Evolutionary conservation across 192 early-diverging fungal species (phyloP), one percentile per base, ranked within the genome.

Genomic region (Backusella sp.): DNA sequence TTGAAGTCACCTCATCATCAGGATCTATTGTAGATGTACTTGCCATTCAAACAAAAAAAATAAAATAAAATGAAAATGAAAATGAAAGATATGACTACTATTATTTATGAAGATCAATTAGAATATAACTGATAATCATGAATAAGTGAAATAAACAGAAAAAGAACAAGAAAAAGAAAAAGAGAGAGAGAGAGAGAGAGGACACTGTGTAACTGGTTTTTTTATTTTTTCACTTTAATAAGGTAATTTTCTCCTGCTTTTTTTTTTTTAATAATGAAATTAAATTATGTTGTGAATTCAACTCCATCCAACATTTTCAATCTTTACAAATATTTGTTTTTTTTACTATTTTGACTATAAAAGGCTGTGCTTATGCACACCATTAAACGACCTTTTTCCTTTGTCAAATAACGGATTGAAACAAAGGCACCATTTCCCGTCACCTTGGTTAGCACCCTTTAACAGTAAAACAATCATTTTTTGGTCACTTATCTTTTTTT

Each of bases 1-100:
- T 17, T 52, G 65, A 66, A 26, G 37, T 26, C 35, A 34, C 59
- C 30, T 74, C 73, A 66, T 74, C 44, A 42, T 76, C 28, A n/a
- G 32, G 68, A 36, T 35, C 49, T 32, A 36, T n/a, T 34, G 21
- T 30, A 23, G 62, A 66, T 75, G 73, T 59, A 26, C n/a, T 75
- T 17, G 59, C 19, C 21, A 26, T 67, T 44, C 39, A 23, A 41
- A 35, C 7, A 65, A 39, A 34, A 5, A 37, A 65, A 56, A n/a
- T n/a, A n/a, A 26, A 56, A 59, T 11, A 26, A 56, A 26, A 41
- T 12, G 1, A 4, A 4, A 36, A 36, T n/a, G 35, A 37, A 36
- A 66, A 26, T 11, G 9, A 39, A 11, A 39, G 37, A 39, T 8
- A 39, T 39, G 35, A 42, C 19, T 17, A 34, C 7, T 59, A 73